These are phyloP conservation scores for Linum lewisii DNA, from an alignment of 345 rosid species.

Conservation along the genomic window DNA sequence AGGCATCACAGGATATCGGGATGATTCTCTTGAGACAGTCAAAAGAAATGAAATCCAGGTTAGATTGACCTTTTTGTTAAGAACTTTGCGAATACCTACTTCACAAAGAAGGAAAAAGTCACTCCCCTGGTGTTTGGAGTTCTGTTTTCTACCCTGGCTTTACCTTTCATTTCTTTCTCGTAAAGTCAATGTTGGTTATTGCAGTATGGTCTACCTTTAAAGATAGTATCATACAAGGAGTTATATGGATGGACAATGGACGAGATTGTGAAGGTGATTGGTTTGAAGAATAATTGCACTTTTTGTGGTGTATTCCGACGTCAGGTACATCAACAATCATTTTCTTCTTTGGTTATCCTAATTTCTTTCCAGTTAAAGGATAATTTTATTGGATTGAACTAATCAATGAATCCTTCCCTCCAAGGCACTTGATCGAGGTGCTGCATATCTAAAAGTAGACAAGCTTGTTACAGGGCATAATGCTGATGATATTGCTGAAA, in stretches of 20 bases:
- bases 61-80: not conserved
- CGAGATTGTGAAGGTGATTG: constrained; percentile 91
- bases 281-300: constrained; percentile 88
- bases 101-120: too few relatives aligned
- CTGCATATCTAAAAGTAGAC: constrained; percentile 76
- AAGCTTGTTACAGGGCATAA: constrained; percentile 88
- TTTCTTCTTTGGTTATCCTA: not conserved
- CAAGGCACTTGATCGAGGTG: constrained; percentile 97
- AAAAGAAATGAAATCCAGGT: constrained; percentile 89
- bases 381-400: constrained; percentile 9
- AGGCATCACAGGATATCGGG: constrained; percentile 88
- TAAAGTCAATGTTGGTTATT: not conserved
- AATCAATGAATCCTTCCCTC: constrained; percentile 3
- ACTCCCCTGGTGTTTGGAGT: too few relatives aligned
- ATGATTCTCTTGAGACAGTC: constrained; percentile 90
- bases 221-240: constrained; percentile 90
- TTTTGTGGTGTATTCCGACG: constrained; percentile 95
- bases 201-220: constrained; percentile 81
- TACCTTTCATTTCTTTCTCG: not conserved
- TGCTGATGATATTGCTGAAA: constrained; percentile 97
- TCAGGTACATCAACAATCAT: constrained; percentile 37
- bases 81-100: too few relatives aligned
- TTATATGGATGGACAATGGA: constrained; percentile 99
- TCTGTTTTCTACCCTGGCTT: not conserved
- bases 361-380: not conserved